Conservation (phyloP, 2,329 filamentous ascomycete genomes). For the Colletotrichum liriopes region DNA sequence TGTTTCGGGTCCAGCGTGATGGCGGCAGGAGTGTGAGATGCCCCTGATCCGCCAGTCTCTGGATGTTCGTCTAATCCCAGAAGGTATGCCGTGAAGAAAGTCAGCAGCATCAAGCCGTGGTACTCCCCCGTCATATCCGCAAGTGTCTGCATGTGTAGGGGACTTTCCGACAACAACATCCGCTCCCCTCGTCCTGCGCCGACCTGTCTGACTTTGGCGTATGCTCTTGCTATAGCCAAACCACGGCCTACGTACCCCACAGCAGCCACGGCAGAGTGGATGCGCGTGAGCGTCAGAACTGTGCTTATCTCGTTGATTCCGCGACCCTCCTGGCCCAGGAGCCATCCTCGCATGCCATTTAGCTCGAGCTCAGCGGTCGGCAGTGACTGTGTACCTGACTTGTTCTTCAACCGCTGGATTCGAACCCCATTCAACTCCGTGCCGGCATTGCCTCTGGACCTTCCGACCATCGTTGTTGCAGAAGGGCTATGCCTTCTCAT, state of each 20-base stretch:
- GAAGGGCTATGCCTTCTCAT: conserved; percentile 55
- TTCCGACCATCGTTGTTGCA: conserved; percentile 49
- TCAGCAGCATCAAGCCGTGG: conserved; percentile 69
- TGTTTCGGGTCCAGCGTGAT: conserved; percentile 55
- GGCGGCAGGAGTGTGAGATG: background rate
- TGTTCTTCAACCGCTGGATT: conserved; percentile 80
- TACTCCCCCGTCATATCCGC: conserved; percentile 71
- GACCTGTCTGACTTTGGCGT: conserved; percentile 70
- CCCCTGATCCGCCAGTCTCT: background rate
- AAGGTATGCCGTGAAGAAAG: conserved; percentile 67
- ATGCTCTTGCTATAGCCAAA: conserved; percentile 71
- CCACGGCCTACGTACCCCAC: conserved; percentile 70
- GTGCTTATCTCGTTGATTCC: conserved; percentile 79
- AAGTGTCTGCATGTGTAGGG: conserved; percentile 72
- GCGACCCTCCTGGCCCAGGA: conserved; percentile 76
- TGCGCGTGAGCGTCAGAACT: conserved; percentile 77
- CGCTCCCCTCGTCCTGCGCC: conserved; percentile 52
- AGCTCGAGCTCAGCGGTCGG: conserved; percentile 82
- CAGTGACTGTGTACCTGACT: conserved; percentile 78
- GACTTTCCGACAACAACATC: conserved; percentile 64
- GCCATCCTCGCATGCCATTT: conserved; percentile 73
- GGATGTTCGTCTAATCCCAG: conserved; percentile 69
- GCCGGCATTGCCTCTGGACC: conserved; percentile 44
- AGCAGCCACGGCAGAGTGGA: conserved; percentile 70
- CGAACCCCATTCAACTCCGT: conserved; percentile 75